phyloP scores from a whole-genome alignment of 805 yeast genomes.

The Candida easanensis region DNA sequence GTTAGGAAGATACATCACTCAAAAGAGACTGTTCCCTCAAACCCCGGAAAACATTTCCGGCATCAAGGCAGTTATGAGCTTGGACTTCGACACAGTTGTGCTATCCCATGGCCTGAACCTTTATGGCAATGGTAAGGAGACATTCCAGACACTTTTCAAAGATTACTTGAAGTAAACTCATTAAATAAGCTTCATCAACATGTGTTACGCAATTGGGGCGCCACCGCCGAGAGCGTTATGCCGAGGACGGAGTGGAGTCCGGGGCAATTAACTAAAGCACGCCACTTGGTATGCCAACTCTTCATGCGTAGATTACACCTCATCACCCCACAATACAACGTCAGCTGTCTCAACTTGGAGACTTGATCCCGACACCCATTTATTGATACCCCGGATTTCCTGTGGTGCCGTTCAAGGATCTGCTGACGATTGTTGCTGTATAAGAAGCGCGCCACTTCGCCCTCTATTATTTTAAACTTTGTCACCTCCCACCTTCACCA shows the following conservation, averaged over 20 bases:
- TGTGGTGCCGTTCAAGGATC: too few relatives aligned
- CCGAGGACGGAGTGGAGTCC: neutral
- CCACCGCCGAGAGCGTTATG: neutral
- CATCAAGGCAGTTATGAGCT: slow-evolving; percentile 20
- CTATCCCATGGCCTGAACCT: slow-evolving; percentile 60
- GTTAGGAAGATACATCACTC: slow-evolving; percentile 34
- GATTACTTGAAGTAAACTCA: slow-evolving; percentile 11
- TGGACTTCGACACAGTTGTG: slow-evolving; percentile 52
- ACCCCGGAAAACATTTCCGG: slow-evolving; percentile 16
- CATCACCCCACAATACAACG: too few relatives aligned
- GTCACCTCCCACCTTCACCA: too few relatives aligned
- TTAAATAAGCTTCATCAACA: too few relatives aligned
- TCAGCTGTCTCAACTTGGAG: too few relatives aligned
- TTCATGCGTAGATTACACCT: too few relatives aligned
- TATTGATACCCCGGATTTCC: too few relatives aligned
- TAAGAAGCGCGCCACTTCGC: neutral
- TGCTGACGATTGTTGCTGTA: neutral
- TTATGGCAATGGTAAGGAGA: slow-evolving; percentile 35
- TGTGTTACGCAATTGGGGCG: neutral
- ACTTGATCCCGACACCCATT: too few relatives aligned
- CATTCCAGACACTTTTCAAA: slow-evolving; percentile 23
- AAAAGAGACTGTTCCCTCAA: slow-evolving; percentile 20
- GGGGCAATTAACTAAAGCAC: too few relatives aligned
- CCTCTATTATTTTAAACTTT: neutral
- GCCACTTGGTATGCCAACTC: too few relatives aligned